Conservation (phyloP, 768 basidiomycete genomes). For the Dioszegia crocea region DNA sequence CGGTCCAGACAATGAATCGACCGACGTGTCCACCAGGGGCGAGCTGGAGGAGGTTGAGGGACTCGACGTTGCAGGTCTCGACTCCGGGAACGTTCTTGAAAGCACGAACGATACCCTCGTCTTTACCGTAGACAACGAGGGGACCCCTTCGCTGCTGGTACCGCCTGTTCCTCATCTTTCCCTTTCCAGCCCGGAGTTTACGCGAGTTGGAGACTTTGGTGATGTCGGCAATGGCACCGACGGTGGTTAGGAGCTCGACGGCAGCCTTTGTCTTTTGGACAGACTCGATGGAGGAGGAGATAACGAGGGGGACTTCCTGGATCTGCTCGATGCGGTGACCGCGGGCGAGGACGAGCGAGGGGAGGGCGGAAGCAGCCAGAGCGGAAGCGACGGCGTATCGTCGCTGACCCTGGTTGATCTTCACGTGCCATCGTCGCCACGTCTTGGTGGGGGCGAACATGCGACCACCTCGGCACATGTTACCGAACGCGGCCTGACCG, state of each 20-base stretch:
- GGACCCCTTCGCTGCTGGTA: slow-evolving; percentile 97
- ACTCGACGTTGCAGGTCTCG: slow-evolving; percentile 87
- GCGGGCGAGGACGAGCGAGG: slow-evolving; percentile 95
- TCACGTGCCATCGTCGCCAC: slow-evolving; percentile 99
- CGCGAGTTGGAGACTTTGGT: slow-evolving; percentile 96
- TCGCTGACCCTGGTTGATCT: slow-evolving; percentile 98
- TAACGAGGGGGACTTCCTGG: slow-evolving; percentile 91
- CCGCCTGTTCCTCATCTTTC: slow-evolving; percentile 93
- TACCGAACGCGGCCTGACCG: slow-evolving; percentile 98
- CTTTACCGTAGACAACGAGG: slow-evolving; percentile 93
- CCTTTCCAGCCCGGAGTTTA: slow-evolving; percentile 94
- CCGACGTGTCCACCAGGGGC: slow-evolving; percentile 99
- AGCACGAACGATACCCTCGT: slow-evolving; percentile 94
- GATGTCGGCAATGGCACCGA: slow-evolving; percentile 86
- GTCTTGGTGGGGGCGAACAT: slow-evolving; percentile 99
- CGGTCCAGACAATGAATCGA: slow-evolving; percentile 99
- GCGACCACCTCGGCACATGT: slow-evolving; percentile 99
- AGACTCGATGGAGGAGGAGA: slow-evolving; percentile 72
- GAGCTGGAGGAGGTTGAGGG: slow-evolving; percentile 95
- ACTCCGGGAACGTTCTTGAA: slow-evolving; percentile 99
- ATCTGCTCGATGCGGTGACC: slow-evolving; percentile 98
- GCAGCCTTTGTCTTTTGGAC: slow-evolving; percentile 97
- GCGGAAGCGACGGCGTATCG: slow-evolving; percentile 97
- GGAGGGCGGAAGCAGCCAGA: slow-evolving; percentile 93
- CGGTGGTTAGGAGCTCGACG: slow-evolving; percentile 81